Conservation (phyloP, 208 protist species). For the Borovskyia barvae region DNA sequence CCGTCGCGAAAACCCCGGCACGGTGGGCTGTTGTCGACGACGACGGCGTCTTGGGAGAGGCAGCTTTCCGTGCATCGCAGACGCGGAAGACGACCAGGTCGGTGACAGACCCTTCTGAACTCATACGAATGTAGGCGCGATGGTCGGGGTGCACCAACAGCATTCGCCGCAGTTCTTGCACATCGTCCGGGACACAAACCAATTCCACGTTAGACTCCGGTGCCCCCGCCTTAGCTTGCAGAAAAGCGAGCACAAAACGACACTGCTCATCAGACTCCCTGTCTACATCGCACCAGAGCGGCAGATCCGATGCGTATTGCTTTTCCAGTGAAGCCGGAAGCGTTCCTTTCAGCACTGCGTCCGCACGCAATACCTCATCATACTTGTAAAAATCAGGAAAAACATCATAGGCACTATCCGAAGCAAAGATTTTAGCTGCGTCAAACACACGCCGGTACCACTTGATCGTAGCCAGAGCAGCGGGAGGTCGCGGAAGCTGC, state of each 20-base stretch:
- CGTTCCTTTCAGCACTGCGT: constrained; percentile 64
- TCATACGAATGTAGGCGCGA: constrained; percentile 19
- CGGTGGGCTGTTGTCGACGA: constrained; percentile 1
- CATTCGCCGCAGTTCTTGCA: constrained; percentile 31
- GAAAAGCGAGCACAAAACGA: constrained; percentile 29
- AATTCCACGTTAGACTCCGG: constrained; percentile 39
- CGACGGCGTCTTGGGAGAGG: too few species aligned
- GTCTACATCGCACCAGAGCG: constrained; percentile 20
- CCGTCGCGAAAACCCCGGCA: constrained; percentile 12
- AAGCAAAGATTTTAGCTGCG: constrained; percentile 31
- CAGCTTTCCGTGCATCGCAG: constrained; percentile 18
- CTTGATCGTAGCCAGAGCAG: constrained; percentile 60
- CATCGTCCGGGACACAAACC: constrained; percentile 28
- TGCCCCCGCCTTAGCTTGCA: constrained; percentile 34
- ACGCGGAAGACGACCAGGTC: constrained; percentile 73
- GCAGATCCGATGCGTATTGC: constrained; percentile 29
- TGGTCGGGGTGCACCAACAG: constrained; percentile 27
- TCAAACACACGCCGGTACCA: constrained; percentile 64
- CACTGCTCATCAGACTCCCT: constrained; percentile 17
- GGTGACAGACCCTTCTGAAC: constrained; percentile 6
- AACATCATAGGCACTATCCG: constrained; percentile 38
- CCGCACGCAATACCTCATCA: constrained; percentile 62
- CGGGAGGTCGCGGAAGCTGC: constrained; percentile 39
- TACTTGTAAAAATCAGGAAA: constrained; percentile 78
- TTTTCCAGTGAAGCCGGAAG: constrained; percentile 29